Percentiles rank a stretch among this genome's conserved stretches.
phyloP scores from a whole-genome alignment of 345 rosid genomes.

The Euphorbia tirucalli region DNA sequence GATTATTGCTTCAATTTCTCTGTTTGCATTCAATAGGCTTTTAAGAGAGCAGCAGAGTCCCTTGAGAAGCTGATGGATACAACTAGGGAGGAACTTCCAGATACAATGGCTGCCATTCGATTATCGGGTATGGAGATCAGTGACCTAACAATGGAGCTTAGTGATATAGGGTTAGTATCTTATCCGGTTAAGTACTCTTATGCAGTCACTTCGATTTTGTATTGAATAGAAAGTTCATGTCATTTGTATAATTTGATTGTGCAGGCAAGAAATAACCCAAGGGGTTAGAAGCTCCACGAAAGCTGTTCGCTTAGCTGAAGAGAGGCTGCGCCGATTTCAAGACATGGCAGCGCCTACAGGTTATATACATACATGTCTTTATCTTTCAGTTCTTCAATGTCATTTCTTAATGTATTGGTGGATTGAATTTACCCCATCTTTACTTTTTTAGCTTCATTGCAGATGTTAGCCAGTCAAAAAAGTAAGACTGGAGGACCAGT shows the following conservation, averaged over 20 bases:
- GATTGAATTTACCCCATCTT: slow-evolving; percentile 42
- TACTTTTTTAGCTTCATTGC: slow-evolving; percentile 72
- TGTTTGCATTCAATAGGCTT: slow-evolving; percentile 40
- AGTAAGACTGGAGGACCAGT: slow-evolving; percentile 40
- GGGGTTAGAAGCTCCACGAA: slow-evolving; percentile 77
- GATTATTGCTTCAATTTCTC: background rate
- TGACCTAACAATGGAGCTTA: slow-evolving; percentile 88
- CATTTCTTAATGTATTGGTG: slow-evolving; percentile 8
- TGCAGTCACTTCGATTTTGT: too few species aligned
- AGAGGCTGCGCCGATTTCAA: slow-evolving; percentile 60
- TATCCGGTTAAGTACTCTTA: background rate
- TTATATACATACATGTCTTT: slow-evolving; percentile 14
- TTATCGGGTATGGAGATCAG: slow-evolving; percentile 95
- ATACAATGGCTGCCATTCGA: slow-evolving; percentile 88
- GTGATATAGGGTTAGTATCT: slow-evolving; percentile 70
- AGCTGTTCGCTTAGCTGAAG: slow-evolving; percentile 83
- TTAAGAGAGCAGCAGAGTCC: slow-evolving; percentile 86
- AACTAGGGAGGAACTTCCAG: slow-evolving; percentile 85
- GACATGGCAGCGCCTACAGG: slow-evolving; percentile 49
- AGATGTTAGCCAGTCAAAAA: slow-evolving; percentile 45
- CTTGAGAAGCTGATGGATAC: slow-evolving; percentile 80
- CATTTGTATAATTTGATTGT: slow-evolving; percentile 8
- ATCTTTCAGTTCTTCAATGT: background rate
- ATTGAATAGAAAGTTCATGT: background rate
- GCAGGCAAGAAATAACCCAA: slow-evolving; percentile 78